Base-by-base conservation (phyloP, 2,329 filamentous ascomycete genomes). In the Trichoderma sp. region DNA sequence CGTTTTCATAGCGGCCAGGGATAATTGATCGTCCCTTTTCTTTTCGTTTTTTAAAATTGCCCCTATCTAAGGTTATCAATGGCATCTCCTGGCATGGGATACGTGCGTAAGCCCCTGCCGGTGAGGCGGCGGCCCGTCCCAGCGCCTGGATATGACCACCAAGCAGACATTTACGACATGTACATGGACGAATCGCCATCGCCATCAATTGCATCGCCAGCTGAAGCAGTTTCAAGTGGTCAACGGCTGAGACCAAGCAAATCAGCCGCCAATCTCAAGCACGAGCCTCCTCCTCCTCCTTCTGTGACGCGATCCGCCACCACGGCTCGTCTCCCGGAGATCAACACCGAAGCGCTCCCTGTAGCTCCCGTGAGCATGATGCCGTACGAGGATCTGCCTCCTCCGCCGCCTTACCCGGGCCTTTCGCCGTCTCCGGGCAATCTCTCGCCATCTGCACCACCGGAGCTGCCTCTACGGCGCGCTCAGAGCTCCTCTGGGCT, bases 211-310 rank as follows among this genome's bases (percentile, higher is more conserved):
- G 11, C 64, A 62, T 60, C 64, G 0, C 53, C 71, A n/a, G 18
- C 45, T 27, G 24, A 9, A 21, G 14, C 27, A 18, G 18, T 12
- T 3, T n/a, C 60, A 24, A 35, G n/a, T 3, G 2, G 11, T 29
- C 72, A 27, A 11, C 77, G 53, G 8, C 73, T 75, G 12, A 76
- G 78, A 16, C 50, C 75, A n/a, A 78, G 75, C 69, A 76, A 72
- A 68, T 79, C 78, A 9, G 75, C 74, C 11, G 60, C 59, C 29
- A 74, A 74, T 50, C 74, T 79, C n/a, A 73, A 66, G 12, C 24
- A 71, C 16, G 35, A 63, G 4, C 50, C 4, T 14, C 6, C 18
- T 21, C 5, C n/a, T 33, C 38, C 31, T 27, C 65, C n/a, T 4
- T n/a, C 38, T 6, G 33, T 21, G 21, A 18, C 38, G 7, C 69